These are phyloP conservation scores for Ascochyta rabiei DNA, from an alignment of 2,329 filamentous ascomycete species.

Conservation along the genomic window DNA sequence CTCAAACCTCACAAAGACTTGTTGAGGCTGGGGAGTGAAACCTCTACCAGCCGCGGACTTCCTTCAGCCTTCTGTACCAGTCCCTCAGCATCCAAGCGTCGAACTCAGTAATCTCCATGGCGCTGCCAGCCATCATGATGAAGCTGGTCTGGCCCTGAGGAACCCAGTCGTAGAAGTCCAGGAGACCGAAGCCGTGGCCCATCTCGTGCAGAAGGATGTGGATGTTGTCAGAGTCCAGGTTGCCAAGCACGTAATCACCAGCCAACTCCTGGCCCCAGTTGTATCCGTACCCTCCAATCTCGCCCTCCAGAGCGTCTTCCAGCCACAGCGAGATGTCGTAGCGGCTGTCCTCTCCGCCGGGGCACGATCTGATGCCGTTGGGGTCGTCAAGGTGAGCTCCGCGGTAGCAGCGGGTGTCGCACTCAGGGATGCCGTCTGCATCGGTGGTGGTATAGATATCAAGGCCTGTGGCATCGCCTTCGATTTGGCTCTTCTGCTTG, in stretches of 20 bases:
- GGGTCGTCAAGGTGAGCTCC: slow-evolving; percentile 50
- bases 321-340: slow-evolving; percentile 53
- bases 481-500: slow-evolving; percentile 45
- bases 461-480: slow-evolving; percentile 44
- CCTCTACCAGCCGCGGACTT: slow-evolving; percentile 20
- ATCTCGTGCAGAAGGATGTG: slow-evolving; percentile 56
- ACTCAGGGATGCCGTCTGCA: slow-evolving; percentile 51
- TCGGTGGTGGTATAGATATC: slow-evolving; percentile 53
- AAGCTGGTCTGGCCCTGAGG: slow-evolving; percentile 52
- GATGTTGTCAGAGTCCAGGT: slow-evolving; percentile 45
- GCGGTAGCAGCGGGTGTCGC: slow-evolving; percentile 51
- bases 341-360: slow-evolving; percentile 48
- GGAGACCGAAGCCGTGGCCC: slow-evolving; percentile 52
- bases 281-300: slow-evolving; percentile 50
- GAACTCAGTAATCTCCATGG: slow-evolving; percentile 54
- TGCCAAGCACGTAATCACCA: slow-evolving; percentile 52
- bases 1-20: not conserved
- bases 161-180: slow-evolving; percentile 54
- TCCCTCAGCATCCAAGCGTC: slow-evolving; percentile 58
- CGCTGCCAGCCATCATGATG: slow-evolving; percentile 55
- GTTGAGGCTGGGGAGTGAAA: not conserved
- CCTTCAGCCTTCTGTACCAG: slow-evolving; percentile 52
- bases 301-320: slow-evolving; percentile 51
- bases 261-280: slow-evolving; percentile 53
- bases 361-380: slow-evolving; percentile 50